A percentile compares a stretch with the other conserved stretches of the same genome.
Evolutionary conservation across 805 yeast species (phyloP).

Genomic region (Candida quercuum): DNA sequence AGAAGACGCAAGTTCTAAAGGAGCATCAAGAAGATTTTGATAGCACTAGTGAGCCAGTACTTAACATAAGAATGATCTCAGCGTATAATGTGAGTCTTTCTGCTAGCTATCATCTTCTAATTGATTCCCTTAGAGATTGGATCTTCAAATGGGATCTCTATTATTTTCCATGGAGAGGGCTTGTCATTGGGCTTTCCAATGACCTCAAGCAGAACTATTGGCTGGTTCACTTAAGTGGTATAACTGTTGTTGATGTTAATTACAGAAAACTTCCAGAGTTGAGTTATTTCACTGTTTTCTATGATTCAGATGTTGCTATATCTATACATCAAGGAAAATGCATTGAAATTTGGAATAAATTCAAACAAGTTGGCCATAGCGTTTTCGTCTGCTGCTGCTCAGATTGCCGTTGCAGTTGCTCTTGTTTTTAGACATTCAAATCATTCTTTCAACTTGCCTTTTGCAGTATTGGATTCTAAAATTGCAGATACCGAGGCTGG

Average conservation of each 20-base stretch:
- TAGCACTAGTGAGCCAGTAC: background rate
- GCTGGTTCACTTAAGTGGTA: slow-evolving; percentile 17
- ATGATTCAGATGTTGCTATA: slow-evolving; percentile 6
- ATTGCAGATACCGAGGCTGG: too few relatives aligned
- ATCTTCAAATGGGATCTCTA: background rate
- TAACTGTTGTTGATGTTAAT: slow-evolving; percentile 13
- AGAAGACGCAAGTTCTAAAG: background rate
- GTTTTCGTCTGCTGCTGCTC: slow-evolving; percentile 4
- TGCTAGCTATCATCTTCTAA: background rate
- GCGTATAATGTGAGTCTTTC: background rate
- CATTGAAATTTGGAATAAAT: slow-evolving; percentile 1
- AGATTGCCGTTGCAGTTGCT: background rate
- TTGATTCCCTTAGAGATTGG: background rate
- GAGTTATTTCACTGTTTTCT: slow-evolving; percentile 2
- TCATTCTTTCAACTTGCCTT: background rate
- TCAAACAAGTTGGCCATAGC: slow-evolving; percentile 1
- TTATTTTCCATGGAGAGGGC: slow-evolving; percentile 8
- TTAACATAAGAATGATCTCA: background rate
- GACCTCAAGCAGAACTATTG: slow-evolving; percentile 2
- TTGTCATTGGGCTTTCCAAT: slow-evolving; percentile 1
- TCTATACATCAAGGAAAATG: background rate
- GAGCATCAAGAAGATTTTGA: background rate
- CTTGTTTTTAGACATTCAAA: slow-evolving; percentile 1
- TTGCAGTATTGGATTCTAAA: slow-evolving; percentile 1
- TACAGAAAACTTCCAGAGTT: slow-evolving; percentile 4